These are phyloP conservation scores for Datisca glomerata DNA, from an alignment of 306 rosid genomes.

Conservation along the genomic window DNA sequence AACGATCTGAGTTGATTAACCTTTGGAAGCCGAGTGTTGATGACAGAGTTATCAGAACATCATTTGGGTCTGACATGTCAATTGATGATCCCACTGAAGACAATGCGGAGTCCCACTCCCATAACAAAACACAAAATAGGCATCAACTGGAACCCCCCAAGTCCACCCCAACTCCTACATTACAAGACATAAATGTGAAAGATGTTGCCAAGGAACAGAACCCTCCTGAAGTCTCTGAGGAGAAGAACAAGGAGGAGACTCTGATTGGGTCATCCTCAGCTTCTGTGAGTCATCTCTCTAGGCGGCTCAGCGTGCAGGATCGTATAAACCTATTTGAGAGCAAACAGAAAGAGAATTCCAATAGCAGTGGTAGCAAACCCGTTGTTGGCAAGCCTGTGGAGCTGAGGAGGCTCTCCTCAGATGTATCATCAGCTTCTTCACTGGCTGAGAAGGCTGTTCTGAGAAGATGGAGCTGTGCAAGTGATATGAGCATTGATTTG, in stretches of 20 bases:
- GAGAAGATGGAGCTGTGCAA: slow-evolving; percentile 88
- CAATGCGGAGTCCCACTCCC: slow-evolving; percentile 18
- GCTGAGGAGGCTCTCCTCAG: slow-evolving; percentile 72
- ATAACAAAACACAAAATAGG: slow-evolving; percentile 13
- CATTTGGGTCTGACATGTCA: slow-evolving; percentile 89
- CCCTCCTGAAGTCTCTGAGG: slow-evolving; percentile 11
- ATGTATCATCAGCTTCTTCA: slow-evolving; percentile 30
- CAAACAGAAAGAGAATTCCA: slow-evolving; percentile 72
- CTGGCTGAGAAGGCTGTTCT: slow-evolving; percentile 37
- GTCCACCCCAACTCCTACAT: slow-evolving; percentile 20
- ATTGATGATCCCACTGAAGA: slow-evolving; percentile 71
- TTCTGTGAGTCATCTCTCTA: slow-evolving; percentile 29
- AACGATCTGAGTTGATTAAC: slow-evolving; percentile 60
- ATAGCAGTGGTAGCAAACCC: slow-evolving; percentile 36
- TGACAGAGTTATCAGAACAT: slow-evolving; percentile 54
- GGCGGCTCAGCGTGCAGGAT: slow-evolving; percentile 96
- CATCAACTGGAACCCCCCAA: slow-evolving; percentile 39
- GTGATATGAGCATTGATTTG: slow-evolving; percentile 92
- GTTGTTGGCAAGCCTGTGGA: slow-evolving; percentile 51
- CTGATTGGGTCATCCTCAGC: slow-evolving; percentile 13
- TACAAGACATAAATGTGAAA: slow-evolving; percentile 25
- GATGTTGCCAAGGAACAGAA: slow-evolving; percentile 18
- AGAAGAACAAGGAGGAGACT: slow-evolving; percentile 21
- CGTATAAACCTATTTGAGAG: slow-evolving; percentile 89
- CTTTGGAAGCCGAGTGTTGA: slow-evolving; percentile 40